Evolutionary conservation across 257 asterid species (phyloP).

Genomic region (Thymus quinquecostatus): DNA sequence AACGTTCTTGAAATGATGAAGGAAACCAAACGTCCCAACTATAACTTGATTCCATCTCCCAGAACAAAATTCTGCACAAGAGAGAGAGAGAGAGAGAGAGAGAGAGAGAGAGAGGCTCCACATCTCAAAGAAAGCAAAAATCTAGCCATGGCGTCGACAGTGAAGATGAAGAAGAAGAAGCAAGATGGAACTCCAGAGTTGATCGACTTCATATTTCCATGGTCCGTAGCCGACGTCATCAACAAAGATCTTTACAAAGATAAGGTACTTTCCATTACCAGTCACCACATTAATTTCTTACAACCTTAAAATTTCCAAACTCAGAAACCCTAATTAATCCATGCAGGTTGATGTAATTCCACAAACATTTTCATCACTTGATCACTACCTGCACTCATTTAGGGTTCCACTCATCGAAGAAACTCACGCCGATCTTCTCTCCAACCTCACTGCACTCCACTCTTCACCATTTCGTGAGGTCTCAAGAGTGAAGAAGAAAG

Average conservation of each 20-base stretch:
- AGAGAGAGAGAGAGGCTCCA: no score
- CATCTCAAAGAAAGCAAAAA: not conserved
- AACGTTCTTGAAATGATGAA: no score
- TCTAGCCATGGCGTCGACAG: not conserved
- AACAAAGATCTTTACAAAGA: constrained; percentile 52
- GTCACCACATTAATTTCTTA: no score
- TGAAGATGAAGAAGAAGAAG: not conserved
- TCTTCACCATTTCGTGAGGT: constrained; percentile 47
- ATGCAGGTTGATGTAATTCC: constrained; percentile 46
- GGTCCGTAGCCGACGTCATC: constrained; percentile 57
- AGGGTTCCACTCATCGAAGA: constrained; percentile 62
- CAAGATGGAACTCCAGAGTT: not conserved
- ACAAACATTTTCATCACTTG: constrained; percentile 42
- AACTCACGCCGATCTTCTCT: constrained; percentile 69
- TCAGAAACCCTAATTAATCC: no score
- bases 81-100: no score
- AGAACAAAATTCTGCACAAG: no score
- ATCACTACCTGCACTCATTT: constrained; percentile 55
- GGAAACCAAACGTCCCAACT: no score
- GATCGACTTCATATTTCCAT: constrained; percentile 47
- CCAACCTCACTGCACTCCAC: constrained; percentile 43
- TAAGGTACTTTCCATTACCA: constrained; percentile 35
- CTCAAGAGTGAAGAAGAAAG: constrained; percentile 3
- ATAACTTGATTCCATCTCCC: no score
- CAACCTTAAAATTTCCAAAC: no score